A percentile compares a stretch with the other conserved stretches of the same genome.
These are phyloP conservation scores for Sclerotinia spermophila DNA, from an alignment of 2,329 filamentous ascomycete species.

Conservation along the genomic window DNA sequence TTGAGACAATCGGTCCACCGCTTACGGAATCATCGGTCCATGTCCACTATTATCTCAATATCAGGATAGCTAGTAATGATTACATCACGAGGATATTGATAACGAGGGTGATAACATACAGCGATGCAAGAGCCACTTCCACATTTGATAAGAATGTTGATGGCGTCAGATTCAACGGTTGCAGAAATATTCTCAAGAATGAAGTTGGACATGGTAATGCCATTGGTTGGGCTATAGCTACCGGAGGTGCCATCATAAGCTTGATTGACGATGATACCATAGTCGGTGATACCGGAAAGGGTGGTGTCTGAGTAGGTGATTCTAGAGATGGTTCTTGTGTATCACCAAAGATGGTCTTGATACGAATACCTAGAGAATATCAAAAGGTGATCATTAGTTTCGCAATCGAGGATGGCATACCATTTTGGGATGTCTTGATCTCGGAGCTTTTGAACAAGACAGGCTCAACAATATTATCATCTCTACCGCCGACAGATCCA, in stretches of 20 bases:
- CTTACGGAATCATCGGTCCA: conserved; percentile 49
- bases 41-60: conserved; percentile 44
- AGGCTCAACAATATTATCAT: conserved; percentile 50
- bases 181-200: conserved; percentile 44
- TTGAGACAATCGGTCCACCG: conserved; percentile 46
- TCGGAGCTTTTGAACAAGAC: conserved; percentile 48
- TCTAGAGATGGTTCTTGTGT: conserved; percentile 49
- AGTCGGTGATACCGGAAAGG: conserved; percentile 47
- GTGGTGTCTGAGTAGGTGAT: conserved; percentile 52
- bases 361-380: conserved; percentile 46
- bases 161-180: conserved; percentile 39
- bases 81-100: not conserved
- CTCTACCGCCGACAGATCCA: conserved; percentile 54
- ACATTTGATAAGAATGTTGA: conserved; percentile 51
- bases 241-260: conserved; percentile 50
- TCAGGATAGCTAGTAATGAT: not conserved
- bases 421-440: conserved; percentile 50
- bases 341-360: conserved; percentile 53
- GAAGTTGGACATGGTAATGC: conserved; percentile 49
- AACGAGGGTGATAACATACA: conserved; percentile 2
- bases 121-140: conserved; percentile 47
- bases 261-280: conserved; percentile 53
- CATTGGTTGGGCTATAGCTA: conserved; percentile 43
- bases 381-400: conserved; percentile 38
- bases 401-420: conserved; percentile 41